Evolutionary conservation across 306 rosid genomes (phyloP), one percentile per base, ranked within the genome.

Genomic region (Cicer bijugum): DNA sequence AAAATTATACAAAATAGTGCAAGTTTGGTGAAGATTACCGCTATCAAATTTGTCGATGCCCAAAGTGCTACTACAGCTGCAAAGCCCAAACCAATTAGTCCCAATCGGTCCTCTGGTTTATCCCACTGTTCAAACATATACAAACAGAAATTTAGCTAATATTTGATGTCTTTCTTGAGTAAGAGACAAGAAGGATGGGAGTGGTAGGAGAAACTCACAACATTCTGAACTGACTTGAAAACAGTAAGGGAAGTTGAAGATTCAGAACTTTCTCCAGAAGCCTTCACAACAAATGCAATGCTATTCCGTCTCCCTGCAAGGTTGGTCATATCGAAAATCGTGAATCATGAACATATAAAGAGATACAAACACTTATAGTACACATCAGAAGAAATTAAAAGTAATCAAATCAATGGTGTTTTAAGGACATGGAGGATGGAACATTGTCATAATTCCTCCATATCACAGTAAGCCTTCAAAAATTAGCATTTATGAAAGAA

Each of bases 11-110:
- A 44, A 38, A 52, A 58, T 57, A 67, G 35, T 44, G 10, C 35
- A 35, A 69, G 57, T 53, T 68, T 37, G 40, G 14, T 33, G 44
- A 35, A 16, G 55, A 70, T 87, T 90, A 92, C 96, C 63, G 90
- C 37, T 43, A 92, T 69, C 50, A 90, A 67, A 78, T 90, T 90
- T 20, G 87, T 60, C 4, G 92, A 77, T 15, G 96, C 84, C 98
- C 96, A 90, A 56, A 86, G 5, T 28, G 84, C 89, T 37, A 80
- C 96, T 55, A 92, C 14, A 67, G 87, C 88, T 72, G 98, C 83
- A 86, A 92, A 92, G 57, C 98, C 98, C 74, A 92, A 81, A 56
- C 92, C 96, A 20, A 90, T 7, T 42, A 92, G 85, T 55, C 86
- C 96, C 23, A 82, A 5, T 28, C 96, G 86, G 76, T 92, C 96